Conservation (phyloP, 2,329 filamentous ascomycete genomes). For the Aspergillus vadensis region DNA sequence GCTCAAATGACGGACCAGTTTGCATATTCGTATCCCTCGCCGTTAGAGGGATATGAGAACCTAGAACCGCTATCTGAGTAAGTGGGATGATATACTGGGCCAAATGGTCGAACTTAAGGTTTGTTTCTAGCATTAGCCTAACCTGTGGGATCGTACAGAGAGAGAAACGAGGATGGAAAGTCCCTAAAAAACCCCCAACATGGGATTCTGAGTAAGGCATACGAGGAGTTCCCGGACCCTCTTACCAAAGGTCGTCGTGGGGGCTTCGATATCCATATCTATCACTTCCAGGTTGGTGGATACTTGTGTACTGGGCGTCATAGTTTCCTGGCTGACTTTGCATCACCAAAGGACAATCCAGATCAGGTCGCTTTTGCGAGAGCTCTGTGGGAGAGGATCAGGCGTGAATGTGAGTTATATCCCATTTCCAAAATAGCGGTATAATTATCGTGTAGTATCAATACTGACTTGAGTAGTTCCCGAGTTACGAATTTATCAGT, state of each 20-base stretch:
- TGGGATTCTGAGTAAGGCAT: slow-evolving; percentile 65
- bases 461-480: slow-evolving; percentile 61
- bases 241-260: slow-evolving; percentile 66
- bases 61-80: slow-evolving; percentile 50
- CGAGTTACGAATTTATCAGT: slow-evolving; percentile 76
- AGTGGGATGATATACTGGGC: slow-evolving; percentile 23
- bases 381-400: slow-evolving; percentile 75
- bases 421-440: not conserved
- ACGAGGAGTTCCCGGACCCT: slow-evolving; percentile 68
- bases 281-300: slow-evolving; percentile 63
- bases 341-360: slow-evolving; percentile 52
- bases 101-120: no score
- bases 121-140: no score
- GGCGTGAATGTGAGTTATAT: slow-evolving; percentile 68
- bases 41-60: slow-evolving; percentile 55
- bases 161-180: slow-evolving; percentile 72
- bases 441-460: not conserved
- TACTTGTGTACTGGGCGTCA: not conserved
- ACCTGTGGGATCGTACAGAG: slow-evolving; percentile 39
- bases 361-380: slow-evolving; percentile 67
- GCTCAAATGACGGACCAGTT: slow-evolving; percentile 53
- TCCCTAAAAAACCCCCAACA: slow-evolving; percentile 69
- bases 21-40: slow-evolving; percentile 57
- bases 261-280: slow-evolving; percentile 86
- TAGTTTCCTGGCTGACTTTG: not conserved